These are phyloP conservation scores for Quillaja saponaria DNA, from an alignment of 306 rosid genomes.

Conservation along the genomic window DNA sequence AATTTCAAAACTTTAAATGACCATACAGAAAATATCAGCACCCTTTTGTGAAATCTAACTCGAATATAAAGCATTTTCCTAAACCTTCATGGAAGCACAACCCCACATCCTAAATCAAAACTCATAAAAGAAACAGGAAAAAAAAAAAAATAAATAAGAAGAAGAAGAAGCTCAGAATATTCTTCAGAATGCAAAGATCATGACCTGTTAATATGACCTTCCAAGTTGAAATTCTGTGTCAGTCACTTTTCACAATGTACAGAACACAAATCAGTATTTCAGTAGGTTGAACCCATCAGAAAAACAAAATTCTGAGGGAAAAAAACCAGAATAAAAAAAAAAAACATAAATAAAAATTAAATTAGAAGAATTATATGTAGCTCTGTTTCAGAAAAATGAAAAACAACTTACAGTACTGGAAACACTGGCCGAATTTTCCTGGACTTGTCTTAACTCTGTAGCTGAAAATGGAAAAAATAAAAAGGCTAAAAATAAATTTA, in stretches of 20 bases:
- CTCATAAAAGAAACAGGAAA: constrained; percentile 13
- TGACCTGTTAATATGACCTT: constrained; percentile 52
- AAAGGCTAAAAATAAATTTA: constrained; percentile 19
- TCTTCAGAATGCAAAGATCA: constrained; percentile 51
- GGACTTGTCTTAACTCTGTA: constrained; percentile 48
- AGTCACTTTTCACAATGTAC: constrained; percentile 35
- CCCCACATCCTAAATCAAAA: constrained; percentile 20
- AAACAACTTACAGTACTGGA: constrained; percentile 45
- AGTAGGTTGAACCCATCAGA: no score
- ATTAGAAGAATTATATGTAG: neutral
- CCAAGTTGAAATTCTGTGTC: constrained; percentile 35
- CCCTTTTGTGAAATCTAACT: constrained; percentile 23
- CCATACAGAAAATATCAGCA: no score
- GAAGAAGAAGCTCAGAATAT: constrained; percentile 26
- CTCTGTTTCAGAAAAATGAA: constrained; percentile 18
- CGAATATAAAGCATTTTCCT: constrained; percentile 27
- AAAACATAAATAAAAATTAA: constrained; percentile 22
- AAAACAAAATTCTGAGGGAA: no score
- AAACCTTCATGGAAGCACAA: constrained; percentile 35
- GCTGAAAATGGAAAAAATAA: constrained; percentile 35
- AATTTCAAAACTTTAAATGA: no score
- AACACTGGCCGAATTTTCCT: constrained; percentile 51
- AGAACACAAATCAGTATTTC: constrained; percentile 13
- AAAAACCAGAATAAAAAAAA: constrained; percentile 29
- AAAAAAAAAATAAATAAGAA: neutral